Conservation (phyloP, 176 grass and related monocot species). For the Cenchrus fungigraminus region DNA sequence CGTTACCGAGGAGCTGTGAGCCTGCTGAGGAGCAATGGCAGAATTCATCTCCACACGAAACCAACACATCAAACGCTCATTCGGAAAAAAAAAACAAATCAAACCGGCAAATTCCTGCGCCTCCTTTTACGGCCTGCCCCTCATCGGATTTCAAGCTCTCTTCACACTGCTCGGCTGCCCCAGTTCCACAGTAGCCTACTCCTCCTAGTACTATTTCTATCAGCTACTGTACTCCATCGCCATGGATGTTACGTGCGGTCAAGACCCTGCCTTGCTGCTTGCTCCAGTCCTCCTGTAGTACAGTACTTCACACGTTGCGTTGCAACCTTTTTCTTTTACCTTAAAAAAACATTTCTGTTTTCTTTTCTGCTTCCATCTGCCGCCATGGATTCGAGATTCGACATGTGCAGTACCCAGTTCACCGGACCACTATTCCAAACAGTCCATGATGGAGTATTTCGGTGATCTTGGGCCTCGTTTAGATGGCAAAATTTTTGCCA, state of each 20-base stretch:
- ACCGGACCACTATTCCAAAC: background rate
- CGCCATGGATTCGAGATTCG: background rate
- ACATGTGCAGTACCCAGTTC: background rate
- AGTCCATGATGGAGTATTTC: background rate
- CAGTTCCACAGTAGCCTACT: slow-evolving; percentile 21
- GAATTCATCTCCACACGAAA: background rate
- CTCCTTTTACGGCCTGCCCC: background rate
- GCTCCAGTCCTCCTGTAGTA: background rate
- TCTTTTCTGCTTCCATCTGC: background rate
- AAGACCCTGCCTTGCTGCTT: background rate
- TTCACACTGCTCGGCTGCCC: background rate
- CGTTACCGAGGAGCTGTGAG: background rate
- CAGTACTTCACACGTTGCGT: background rate
- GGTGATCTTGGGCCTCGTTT: background rate
- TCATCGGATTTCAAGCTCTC: slow-evolving; percentile 1
- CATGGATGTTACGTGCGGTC: slow-evolving; percentile 24
- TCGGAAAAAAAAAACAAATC: background rate
- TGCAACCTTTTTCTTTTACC: background rate
- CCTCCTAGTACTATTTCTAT: background rate
- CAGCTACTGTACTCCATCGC: too few species aligned
- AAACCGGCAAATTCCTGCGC: slow-evolving; percentile 29
- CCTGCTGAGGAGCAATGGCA: background rate
- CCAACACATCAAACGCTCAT: background rate
- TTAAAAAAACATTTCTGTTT: background rate
- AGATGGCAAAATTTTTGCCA: too few species aligned